Conservation (phyloP, 2,329 filamentous ascomycete genomes). For the Nothophaeocryptopus gaeumannii region DNA sequence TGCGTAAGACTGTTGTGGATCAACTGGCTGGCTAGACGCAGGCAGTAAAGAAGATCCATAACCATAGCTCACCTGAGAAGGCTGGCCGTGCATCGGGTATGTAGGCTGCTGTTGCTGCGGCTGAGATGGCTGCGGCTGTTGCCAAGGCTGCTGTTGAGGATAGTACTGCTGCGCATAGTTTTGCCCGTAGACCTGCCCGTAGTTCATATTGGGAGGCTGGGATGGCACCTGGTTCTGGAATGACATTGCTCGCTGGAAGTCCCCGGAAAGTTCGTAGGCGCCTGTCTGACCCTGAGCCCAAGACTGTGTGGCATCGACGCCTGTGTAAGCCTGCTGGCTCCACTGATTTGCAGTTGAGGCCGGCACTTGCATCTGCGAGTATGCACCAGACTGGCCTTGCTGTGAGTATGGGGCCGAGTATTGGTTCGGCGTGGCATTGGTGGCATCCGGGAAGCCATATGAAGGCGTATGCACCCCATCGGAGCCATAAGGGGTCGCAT, state of each 20-base stretch:
- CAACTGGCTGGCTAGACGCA: constrained; percentile 33
- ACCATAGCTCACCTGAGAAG: constrained; percentile 13
- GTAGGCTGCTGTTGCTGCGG: constrained; percentile 33
- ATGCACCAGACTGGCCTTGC: constrained; percentile 10
- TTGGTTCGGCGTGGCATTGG: constrained; percentile 12
- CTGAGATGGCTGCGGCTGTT: constrained; percentile 26
- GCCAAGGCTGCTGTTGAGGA: constrained; percentile 27
- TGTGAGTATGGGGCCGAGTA: constrained; percentile 17
- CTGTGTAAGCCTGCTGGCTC: constrained; percentile 26
- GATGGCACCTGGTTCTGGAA: constrained; percentile 38
- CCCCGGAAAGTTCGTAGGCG: constrained; percentile 44
- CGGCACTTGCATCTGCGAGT: constrained; percentile 8
- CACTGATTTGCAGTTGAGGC: constrained; percentile 13
- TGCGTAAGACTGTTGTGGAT: constrained; percentile 57
- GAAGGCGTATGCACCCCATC: constrained; percentile 14
- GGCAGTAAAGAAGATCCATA: constrained; percentile 18
- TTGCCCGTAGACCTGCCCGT: constrained; percentile 12
- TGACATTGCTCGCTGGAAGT: constrained; percentile 48
- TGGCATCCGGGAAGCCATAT: constrained; percentile 15
- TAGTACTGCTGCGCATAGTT: constrained; percentile 28
- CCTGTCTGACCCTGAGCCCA: constrained; percentile 34
- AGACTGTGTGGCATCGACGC: constrained; percentile 38
- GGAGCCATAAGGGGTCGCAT: constrained; percentile 19
- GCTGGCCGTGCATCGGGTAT: constrained; percentile 26
- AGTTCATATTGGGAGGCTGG: constrained; percentile 23